Evolutionary conservation across 2,329 filamentous ascomycete genomes (phyloP).

Genomic region (Spiromastix sp.): DNA sequence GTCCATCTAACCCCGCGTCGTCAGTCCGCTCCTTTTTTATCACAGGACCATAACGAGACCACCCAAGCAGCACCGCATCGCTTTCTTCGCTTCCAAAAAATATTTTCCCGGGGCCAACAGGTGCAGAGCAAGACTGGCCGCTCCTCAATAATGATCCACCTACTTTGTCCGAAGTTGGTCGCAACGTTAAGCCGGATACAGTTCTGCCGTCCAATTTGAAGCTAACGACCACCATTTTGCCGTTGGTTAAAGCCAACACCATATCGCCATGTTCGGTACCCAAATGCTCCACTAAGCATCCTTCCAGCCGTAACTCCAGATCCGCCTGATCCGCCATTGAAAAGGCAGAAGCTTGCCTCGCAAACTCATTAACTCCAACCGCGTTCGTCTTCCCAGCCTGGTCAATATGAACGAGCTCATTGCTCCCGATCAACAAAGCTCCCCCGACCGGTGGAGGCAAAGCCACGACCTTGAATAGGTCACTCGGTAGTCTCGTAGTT

Average conservation of each 20-base stretch:
- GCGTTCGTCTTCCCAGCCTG: constrained; percentile 91
- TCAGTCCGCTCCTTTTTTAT: constrained; percentile 47
- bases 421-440: constrained; percentile 72
- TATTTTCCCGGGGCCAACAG: constrained; percentile 56
- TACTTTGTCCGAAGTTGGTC: constrained; percentile 50
- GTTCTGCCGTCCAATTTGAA: constrained; percentile 86
- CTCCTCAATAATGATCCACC: constrained; percentile 54
- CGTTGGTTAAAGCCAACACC: constrained; percentile 68
- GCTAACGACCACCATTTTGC: constrained; percentile 61
- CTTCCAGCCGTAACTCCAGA: constrained; percentile 69
- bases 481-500: constrained; percentile 73
- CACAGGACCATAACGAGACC: constrained; percentile 57
- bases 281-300: constrained; percentile 65
- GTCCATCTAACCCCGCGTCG: constrained; percentile 38
- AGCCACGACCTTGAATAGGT: constrained; percentile 72
- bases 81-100: constrained; percentile 80
- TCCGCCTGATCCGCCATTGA: constrained; percentile 77
- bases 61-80: constrained; percentile 73
- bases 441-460: constrained; percentile 81
- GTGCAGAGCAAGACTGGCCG: constrained; percentile 58
- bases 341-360: constrained; percentile 72
- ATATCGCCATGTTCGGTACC: constrained; percentile 71
- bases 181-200: constrained; percentile 75
- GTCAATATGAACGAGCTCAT: constrained; percentile 90
- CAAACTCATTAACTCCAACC: constrained; percentile 84